Base-by-base conservation (phyloP, 2,329 filamentous ascomycete species). In the Simplicillium aogashimaense region DNA sequence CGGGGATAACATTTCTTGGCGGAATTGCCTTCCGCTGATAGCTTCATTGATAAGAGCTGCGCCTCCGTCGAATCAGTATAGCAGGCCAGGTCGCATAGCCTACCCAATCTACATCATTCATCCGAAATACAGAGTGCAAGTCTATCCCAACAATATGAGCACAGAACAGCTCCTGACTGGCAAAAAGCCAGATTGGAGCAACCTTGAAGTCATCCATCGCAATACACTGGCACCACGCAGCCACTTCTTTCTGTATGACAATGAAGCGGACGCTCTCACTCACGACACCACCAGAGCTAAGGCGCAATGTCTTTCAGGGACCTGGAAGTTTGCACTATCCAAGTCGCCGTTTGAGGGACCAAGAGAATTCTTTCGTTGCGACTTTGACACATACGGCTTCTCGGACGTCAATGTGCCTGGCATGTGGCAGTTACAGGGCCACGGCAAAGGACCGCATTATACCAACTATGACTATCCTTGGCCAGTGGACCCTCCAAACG, bases 341-440 rank as follows among this genome's bases (percentile, higher is more conserved):
- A 47, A 59, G 3, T 65, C 65, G 3, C 71, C 70, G 7, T 59
- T 69, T 40, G 55, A 64, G 30, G 69, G 68, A 0, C 69, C 70
- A 0, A 48, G 46, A 4, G 52, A 60, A 34, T 70, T 70, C 42
- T 59, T 63, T 44, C 42, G 56, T 20, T 43, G 49, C 20, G 48
- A 45, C 28, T 69, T 61, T 41, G 57, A 65, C 40, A 51, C 60
- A 9, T 49, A 53, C 1, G 47, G 32, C 15, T 57, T 53, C 29
- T 35, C 44, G 16, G 60, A 71, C 30, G 75, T 82, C 30, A 50
- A 63, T 7, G 81, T 86, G 0, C 82, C 81, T 0, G 76, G 78
- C 12, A 77, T 79, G 63, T 86, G 82, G 82, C 81, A 86, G 55
- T 63, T 82, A 1, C 74, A 83, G 50, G 81, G 80, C 12, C 76